Base-by-base conservation (phyloP, 2,329 filamentous ascomycete genomes). In the Penicillium sp. region DNA sequence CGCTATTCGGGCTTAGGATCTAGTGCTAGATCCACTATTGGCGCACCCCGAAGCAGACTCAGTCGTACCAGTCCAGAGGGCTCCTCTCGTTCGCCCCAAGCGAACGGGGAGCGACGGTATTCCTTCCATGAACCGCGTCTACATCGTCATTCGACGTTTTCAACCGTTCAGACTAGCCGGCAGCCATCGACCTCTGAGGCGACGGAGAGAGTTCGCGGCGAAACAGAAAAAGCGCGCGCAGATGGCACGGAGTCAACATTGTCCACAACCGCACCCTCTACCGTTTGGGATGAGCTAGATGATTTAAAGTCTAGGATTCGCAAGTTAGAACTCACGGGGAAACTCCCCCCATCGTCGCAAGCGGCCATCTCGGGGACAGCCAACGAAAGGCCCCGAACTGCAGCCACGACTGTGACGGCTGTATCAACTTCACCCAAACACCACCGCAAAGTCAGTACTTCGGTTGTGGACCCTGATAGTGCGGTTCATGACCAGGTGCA, bases 201-300 rank as follows among this genome's bases (percentile, higher is more conserved):
- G 44, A 70, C 67, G 7, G 72, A 73, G 52, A 69, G 66, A 51
- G 66, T 60, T 45, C 71, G 59, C 55, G 61, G 62, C 50, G 73
- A 70, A 10, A 48, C 56, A n/a, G 72, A 75, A 21, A 71, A 68
- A 48, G 48, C 73, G 26, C 67, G 70, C 48, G 64, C 69, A 18
- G 87, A 92, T 66, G 88, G 87, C 8, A 92, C 91, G 0, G 91
- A 94, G 65, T 97, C 94, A 0, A 93, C 89, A 0, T 82, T 89
- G 29, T 97, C 94, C 0, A 94, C 91, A 0, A 92, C 88, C 1
- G 91, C 91, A 1, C 91, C 92, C 11, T 95, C 92, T 2, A 97
- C 92, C 0, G 91, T 99, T 2, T 99, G 94, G 94, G 94, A 97
- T 70, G 94, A 99, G 73, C 77, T 99, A 24, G 94, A 97, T 65